These are phyloP conservation scores for Aciculoconidium aculeatum DNA, from an alignment of 805 yeast species.

Conservation along the genomic window DNA sequence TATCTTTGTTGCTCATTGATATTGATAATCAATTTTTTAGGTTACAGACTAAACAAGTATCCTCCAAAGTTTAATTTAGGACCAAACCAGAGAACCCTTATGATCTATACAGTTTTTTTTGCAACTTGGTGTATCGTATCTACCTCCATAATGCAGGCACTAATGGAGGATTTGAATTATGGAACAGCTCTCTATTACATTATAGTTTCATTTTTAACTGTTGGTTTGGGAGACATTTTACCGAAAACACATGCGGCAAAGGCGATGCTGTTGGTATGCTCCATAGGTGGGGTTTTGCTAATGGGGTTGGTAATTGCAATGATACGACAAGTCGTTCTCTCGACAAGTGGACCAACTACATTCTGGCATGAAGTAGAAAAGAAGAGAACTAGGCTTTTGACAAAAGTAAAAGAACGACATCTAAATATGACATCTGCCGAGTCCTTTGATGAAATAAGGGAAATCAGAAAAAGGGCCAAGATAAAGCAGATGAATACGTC, in stretches of 20 bases:
- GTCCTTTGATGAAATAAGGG: conserved; percentile 52
- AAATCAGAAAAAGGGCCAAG: conserved; percentile 39
- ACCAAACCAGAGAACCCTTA: conserved; percentile 63
- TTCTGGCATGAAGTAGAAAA: conserved; percentile 62
- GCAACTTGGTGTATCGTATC: conserved; percentile 72
- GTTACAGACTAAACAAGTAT: conserved; percentile 53
- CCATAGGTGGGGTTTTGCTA: conserved; percentile 63
- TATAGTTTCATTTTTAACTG: conserved; percentile 66
- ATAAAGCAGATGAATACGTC: conserved; percentile 33
- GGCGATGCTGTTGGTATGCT: conserved; percentile 55
- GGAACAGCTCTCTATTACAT: conserved; percentile 72
- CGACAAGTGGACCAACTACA: conserved; percentile 57
- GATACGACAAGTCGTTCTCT: conserved; percentile 57
- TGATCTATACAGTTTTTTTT: conserved; percentile 61
- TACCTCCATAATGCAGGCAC: conserved; percentile 37
- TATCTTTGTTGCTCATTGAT: conserved; percentile 54
- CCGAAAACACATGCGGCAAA: conserved; percentile 51
- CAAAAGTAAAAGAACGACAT: conserved; percentile 10
- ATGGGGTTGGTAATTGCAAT: conserved; percentile 71
- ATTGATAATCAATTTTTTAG: conserved; percentile 53
- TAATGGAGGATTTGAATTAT: conserved; percentile 34
- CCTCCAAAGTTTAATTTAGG: conserved; percentile 67
- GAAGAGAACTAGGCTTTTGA: conserved; percentile 32
- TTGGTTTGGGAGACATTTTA: conserved; percentile 73
- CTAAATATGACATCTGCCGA: conserved; percentile 32